These are phyloP conservation scores for Phytophthora cactorum DNA, from an alignment of 352 stramenopile species.

Conservation along the genomic window DNA sequence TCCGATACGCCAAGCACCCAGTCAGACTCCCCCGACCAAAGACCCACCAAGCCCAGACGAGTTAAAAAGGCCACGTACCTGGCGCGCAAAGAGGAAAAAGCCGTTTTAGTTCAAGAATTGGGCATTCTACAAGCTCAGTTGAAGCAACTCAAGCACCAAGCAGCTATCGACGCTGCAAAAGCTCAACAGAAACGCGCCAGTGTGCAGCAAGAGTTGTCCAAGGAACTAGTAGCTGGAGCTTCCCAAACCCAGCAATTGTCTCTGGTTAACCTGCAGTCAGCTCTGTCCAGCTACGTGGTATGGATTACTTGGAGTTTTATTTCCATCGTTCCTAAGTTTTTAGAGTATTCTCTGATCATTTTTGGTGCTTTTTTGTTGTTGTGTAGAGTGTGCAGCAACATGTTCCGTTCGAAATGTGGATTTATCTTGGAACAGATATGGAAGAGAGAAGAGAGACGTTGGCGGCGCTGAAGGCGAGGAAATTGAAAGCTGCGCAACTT, in stretches of 20 bases:
- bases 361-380: constrained; percentile 1
- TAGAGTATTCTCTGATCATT: not conserved
- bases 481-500: constrained; percentile 35
- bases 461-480: constrained; percentile 32
- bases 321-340: not conserved
- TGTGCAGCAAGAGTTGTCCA: constrained; percentile 18
- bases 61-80: constrained; percentile 35
- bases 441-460: constrained; percentile 41
- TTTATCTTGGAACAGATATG: constrained; percentile 45
- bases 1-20: constrained; percentile 5
- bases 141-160: constrained; percentile 31
- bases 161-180: constrained; percentile 14
- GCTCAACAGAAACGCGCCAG: constrained; percentile 9
- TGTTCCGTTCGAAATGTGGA: constrained; percentile 48
- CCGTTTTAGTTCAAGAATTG: constrained; percentile 37
- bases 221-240: constrained; percentile 20
- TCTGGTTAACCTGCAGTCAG: constrained; percentile 41
- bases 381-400: constrained; percentile 40
- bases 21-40: constrained; percentile 4
- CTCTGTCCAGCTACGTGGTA: constrained; percentile 39
- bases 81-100: constrained; percentile 46
- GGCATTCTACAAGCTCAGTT: constrained; percentile 34
- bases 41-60: constrained; percentile 10
- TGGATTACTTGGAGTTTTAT: not conserved
- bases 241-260: constrained; percentile 31